A percentile compares a stretch with the other conserved stretches of the same genome.
Evolutionary conservation across 2,329 filamentous ascomycete species (phyloP).

Genomic region (Trichoderma breve): DNA sequence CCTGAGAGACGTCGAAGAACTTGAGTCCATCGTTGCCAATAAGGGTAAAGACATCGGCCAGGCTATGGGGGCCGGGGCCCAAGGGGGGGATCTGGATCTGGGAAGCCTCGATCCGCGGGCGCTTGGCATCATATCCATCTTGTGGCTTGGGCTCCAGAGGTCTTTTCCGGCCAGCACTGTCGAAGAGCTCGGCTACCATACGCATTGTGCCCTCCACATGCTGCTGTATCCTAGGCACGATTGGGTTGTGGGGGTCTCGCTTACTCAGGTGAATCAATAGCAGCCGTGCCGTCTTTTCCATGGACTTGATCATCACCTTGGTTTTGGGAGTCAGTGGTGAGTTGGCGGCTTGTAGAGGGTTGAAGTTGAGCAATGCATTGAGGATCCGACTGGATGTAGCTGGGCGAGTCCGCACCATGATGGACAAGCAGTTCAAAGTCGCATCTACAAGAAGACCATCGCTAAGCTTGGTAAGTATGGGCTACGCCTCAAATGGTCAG

Average conservation of each 20-base stretch:
- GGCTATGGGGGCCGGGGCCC: slow-evolving; percentile 70
- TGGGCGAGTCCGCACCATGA: slow-evolving; percentile 78
- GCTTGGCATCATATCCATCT: slow-evolving; percentile 77
- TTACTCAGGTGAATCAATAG: slow-evolving; percentile 81
- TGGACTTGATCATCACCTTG: slow-evolving; percentile 83
- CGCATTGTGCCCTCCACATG: slow-evolving; percentile 81
- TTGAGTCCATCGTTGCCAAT: slow-evolving; percentile 70
- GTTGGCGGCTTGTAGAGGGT: slow-evolving; percentile 78
- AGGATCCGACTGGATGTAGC: slow-evolving; percentile 82
- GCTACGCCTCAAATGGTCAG: background rate
- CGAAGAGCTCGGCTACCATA: slow-evolving; percentile 72
- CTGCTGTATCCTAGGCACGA: slow-evolving; percentile 77
- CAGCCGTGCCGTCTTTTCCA: slow-evolving; percentile 88
- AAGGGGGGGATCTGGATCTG: slow-evolving; percentile 64
- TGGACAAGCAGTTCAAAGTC: slow-evolving; percentile 82
- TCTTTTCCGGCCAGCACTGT: slow-evolving; percentile 77
- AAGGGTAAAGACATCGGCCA: slow-evolving; percentile 83
- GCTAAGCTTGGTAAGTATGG: slow-evolving; percentile 43
- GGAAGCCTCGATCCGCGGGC: slow-evolving; percentile 61
- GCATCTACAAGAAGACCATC: slow-evolving; percentile 87
- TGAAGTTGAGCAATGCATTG: slow-evolving; percentile 83
- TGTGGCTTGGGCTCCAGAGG: slow-evolving; percentile 67
- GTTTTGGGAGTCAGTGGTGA: slow-evolving; percentile 73
- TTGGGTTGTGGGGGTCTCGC: slow-evolving; percentile 78
- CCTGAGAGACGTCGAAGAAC: slow-evolving; percentile 76